These are phyloP conservation scores for Termitomyces sp. DNA, from an alignment of 768 basidiomycete genomes.

Conservation along the genomic window DNA sequence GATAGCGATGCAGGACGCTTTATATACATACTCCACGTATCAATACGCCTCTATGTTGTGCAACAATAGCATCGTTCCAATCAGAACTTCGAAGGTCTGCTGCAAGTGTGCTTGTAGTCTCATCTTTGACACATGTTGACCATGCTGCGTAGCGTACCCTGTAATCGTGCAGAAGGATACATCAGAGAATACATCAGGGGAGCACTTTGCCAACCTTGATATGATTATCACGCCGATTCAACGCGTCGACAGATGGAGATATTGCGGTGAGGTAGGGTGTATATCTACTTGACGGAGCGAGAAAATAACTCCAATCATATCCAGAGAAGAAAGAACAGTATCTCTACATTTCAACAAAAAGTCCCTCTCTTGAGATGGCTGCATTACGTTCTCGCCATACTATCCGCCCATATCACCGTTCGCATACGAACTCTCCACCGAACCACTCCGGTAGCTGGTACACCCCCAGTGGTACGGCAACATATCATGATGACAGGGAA, in stretches of 20 bases:
- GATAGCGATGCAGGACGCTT: conserved; percentile 11
- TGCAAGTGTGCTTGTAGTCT: not conserved
- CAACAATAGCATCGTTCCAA: conserved; percentile 9
- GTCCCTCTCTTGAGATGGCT: conserved; percentile 5
- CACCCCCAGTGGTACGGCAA: conserved; percentile 3
- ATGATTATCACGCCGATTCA: conserved; percentile 29
- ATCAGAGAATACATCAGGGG: not conserved
- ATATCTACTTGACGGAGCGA: conserved; percentile 5
- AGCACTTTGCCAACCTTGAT: conserved; percentile 1
- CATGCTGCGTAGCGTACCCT: not conserved
- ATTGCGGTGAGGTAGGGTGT: conserved; percentile 8
- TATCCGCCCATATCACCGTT: conserved; percentile 2
- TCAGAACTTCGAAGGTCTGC: conserved; percentile 12
- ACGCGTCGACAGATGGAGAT: conserved; percentile 15
- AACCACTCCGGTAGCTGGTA: conserved; percentile 2
- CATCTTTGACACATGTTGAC: conserved; percentile 15
- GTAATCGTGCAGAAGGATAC: not conserved
- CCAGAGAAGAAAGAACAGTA: not conserved
- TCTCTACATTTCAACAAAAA: not conserved
- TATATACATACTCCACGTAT: conserved; percentile 7
- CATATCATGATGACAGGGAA: conserved; percentile 6
- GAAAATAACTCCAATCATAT: not conserved
- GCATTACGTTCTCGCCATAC: conserved; percentile 3
- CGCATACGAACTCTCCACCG: conserved; percentile 3
- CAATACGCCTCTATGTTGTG: conserved; percentile 8